phyloP scores from a whole-genome alignment of 768 basidiomycete genomes.

The Tylopilus vinaceipallidus region DNA sequence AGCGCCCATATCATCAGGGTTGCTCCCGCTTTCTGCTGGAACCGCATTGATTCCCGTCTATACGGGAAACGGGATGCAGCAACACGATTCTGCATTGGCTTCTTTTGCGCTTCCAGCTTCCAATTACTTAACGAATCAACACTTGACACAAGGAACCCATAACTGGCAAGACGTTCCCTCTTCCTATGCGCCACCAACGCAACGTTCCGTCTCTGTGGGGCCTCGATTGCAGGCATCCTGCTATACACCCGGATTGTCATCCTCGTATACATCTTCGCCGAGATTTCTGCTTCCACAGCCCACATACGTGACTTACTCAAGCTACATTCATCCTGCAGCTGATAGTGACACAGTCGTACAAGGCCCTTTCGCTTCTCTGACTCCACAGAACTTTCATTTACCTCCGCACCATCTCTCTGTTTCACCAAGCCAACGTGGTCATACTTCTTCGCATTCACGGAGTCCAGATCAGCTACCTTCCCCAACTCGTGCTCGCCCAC shows the following conservation, averaged over 20 bases:
- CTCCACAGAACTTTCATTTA: conserved; percentile 56
- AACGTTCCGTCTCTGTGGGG: conserved; percentile 54
- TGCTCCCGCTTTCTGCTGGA: conserved; percentile 29
- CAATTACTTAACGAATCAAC: conserved; percentile 6
- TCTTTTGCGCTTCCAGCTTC: conserved; percentile 3
- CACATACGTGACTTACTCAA: conserved; percentile 21
- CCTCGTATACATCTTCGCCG: conserved; percentile 17
- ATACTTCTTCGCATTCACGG: conserved; percentile 36
- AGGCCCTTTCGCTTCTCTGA: conserved; percentile 56
- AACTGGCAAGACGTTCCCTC: conserved; percentile 18
- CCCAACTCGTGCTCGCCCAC: conserved; percentile 13
- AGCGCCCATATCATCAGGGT: conserved; percentile 13
- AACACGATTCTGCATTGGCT: conserved; percentile 9
- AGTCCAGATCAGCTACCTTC: conserved; percentile 2
- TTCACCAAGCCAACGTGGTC: conserved; percentile 60
- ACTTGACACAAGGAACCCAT: conserved; percentile 8
- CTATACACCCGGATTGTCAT: conserved; percentile 38
- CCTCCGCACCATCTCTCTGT: conserved; percentile 58
- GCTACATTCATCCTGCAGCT: conserved; percentile 19
- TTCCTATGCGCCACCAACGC: conserved; percentile 38
- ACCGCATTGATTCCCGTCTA: conserved; percentile 5
- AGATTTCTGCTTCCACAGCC: conserved; percentile 31
- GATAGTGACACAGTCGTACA: no score
- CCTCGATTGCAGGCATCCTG: conserved; percentile 33
- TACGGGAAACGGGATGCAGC: conserved; percentile 9